These are phyloP conservation scores for Tremellales sp. DNA, from an alignment of 1,284 basidiomycete genomes.

Conservation along the genomic window DNA sequence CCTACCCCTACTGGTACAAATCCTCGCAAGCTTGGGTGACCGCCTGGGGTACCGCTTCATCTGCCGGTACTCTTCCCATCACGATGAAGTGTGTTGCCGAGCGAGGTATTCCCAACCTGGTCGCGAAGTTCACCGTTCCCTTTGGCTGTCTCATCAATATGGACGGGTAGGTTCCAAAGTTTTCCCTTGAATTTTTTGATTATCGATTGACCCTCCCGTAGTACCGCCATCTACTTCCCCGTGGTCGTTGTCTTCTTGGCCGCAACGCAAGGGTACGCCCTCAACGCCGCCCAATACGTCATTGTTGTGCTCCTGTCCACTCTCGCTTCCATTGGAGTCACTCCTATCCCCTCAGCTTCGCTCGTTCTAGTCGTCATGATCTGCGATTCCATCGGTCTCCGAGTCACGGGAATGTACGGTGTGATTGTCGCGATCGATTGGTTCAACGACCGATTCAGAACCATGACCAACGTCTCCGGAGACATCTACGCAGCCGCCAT, in stretches of 20 bases:
- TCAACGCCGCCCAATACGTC: conserved; percentile 4
- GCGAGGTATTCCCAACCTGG: background rate
- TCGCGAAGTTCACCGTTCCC: conserved; percentile 2
- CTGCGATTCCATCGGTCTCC: conserved; percentile 3
- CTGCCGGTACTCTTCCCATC: conserved; percentile 3
- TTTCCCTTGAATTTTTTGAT: background rate
- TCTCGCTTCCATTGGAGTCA: conserved; percentile 5
- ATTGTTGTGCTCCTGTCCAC: conserved; percentile 8
- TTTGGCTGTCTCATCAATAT: conserved; percentile 5
- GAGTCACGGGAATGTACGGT: conserved; percentile 6
- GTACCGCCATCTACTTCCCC: conserved; percentile 8
- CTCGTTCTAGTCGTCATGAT: conserved; percentile 6
- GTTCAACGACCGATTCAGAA: conserved; percentile 7
- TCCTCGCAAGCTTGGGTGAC: conserved; percentile 1
- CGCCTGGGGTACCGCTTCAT: conserved; percentile 4
- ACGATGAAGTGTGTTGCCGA: conserved; percentile 3
- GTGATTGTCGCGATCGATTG: conserved; percentile 8
- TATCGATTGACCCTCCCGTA: background rate
- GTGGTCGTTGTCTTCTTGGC: conserved; percentile 5
- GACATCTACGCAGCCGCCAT: conserved; percentile 1
- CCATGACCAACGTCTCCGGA: background rate
- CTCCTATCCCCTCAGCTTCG: conserved; percentile 5
- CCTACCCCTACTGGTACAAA: background rate
- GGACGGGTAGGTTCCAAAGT: conserved; percentile 3
- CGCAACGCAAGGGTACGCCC: conserved; percentile 2